Evolutionary conservation across 805 yeast species (phyloP).

Genomic region (Candida maesae): DNA sequence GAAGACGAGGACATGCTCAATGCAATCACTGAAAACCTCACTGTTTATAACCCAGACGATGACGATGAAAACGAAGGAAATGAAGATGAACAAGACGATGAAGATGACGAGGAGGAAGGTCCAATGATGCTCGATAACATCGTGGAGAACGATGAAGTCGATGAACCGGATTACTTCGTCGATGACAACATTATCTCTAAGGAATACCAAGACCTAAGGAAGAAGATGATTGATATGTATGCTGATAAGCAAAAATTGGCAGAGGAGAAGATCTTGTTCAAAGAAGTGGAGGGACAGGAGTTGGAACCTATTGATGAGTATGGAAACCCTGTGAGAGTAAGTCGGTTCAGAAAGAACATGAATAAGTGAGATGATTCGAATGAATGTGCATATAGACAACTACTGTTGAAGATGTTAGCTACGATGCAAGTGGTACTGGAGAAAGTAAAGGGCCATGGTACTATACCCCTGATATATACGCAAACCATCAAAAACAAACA

Average conservation of each 20-base stretch:
- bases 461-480: no score
- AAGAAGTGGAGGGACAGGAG: slow-evolving; percentile 48
- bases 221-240: slow-evolving; percentile 27
- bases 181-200: slow-evolving; percentile 26
- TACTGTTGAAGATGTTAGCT: no score
- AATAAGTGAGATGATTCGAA: no score
- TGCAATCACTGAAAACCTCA: slow-evolving; percentile 18
- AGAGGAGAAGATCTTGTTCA: slow-evolving; percentile 10
- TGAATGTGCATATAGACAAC: no score
- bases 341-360: slow-evolving; percentile 56
- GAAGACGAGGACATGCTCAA: slow-evolving; percentile 23
- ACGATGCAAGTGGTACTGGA: no score
- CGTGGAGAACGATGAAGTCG: slow-evolving; percentile 36
- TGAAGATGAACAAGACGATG: slow-evolving; percentile 32
- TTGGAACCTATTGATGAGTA: slow-evolving; percentile 65
- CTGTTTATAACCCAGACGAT: slow-evolving; percentile 27
- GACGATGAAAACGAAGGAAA: slow-evolving; percentile 31
- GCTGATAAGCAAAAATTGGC: slow-evolving; percentile 14
- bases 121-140: slow-evolving; percentile 40
- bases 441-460: no score
- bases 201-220: slow-evolving; percentile 31
- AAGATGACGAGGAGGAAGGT: slow-evolving; percentile 34
- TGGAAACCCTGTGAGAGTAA: slow-evolving; percentile 55
- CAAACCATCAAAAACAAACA: no score
- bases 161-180: slow-evolving; percentile 26